Conservation (phyloP, 371 early-diverging fungal genomes). For the Mucor indicus region DNA sequence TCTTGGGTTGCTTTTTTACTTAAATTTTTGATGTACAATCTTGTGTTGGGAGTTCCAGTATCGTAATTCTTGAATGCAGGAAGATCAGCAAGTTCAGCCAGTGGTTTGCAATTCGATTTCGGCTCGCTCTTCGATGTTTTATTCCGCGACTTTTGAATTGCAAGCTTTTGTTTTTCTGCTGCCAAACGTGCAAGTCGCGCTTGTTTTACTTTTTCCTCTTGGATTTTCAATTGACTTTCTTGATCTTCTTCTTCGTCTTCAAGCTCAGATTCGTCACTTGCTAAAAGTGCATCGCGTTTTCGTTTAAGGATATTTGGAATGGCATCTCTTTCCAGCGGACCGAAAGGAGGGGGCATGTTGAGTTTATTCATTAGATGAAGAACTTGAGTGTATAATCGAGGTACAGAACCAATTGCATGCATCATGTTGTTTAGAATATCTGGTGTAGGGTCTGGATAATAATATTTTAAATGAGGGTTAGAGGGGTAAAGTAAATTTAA, state of each 20-base stretch:
- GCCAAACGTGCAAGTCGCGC: conserved; percentile 17
- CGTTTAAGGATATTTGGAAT: conserved; percentile 30
- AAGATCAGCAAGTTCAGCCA: conserved; percentile 15
- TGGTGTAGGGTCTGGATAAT: conserved; percentile 55
- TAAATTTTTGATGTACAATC: conserved; percentile 42
- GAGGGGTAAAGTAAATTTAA: conserved; percentile 36
- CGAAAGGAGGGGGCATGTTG: conserved; percentile 68
- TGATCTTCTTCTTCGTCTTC: conserved; percentile 42
- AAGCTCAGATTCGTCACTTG: conserved; percentile 61
- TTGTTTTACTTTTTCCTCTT: conserved; percentile 23
- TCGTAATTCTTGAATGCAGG: conserved; percentile 33
- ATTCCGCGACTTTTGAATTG: not conserved
- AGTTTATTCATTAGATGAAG: conserved; percentile 74
- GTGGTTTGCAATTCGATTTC: conserved; percentile 5
- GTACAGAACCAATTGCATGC: conserved; percentile 50
- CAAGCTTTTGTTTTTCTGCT: conserved; percentile 22
- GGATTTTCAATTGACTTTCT: conserved; percentile 1
- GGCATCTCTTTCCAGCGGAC: conserved; percentile 24
- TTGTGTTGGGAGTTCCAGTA: conserved; percentile 22
- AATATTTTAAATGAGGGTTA: conserved; percentile 47
- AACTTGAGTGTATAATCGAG: conserved; percentile 62
- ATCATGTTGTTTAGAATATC: conserved; percentile 48
- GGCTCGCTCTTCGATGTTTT: not conserved
- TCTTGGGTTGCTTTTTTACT: conserved; percentile 24
- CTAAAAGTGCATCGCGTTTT: conserved; percentile 40